Base-by-base conservation (phyloP, 2,329 filamentous ascomycete genomes). In the Cladosporium colombiae region DNA sequence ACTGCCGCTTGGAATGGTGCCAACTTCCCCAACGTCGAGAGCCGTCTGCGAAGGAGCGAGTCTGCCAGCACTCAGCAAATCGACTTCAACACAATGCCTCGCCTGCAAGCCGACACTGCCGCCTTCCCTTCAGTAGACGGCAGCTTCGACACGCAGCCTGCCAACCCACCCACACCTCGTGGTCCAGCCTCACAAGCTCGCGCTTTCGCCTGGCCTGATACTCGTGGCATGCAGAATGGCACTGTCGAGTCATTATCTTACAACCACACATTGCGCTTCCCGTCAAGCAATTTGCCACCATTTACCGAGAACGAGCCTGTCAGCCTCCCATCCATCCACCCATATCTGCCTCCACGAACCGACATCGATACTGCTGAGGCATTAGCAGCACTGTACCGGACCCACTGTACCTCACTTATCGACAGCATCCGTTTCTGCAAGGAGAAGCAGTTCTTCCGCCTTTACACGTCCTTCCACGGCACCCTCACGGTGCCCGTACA, bases 401-500 rank as follows among this genome's bases (percentile, higher is more conserved):
- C 94, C 2, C 94, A 98, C 76, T 97, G 93, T 77, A 97, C 95
- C 16, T 97, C 93, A 0, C 85, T 99, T 5, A 91, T 99, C 35
- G 95, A 99, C 78, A 94, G 92, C 72, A 93, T 99, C 68, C 91
- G 95, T 33, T 98, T 92, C 77, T 97, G 94, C 83, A 96, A 95
- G 75, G 92, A 97, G 78, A 96, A 97, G 80, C 94, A 93, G 7
- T 96, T 99, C 77, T 96, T 97, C 76, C 92, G 96, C 70, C 86
- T 97, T 18, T 97, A 96, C 76, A 93, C 91, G 6, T 95, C 94
- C 0, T 98, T 99, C 77, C 92, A 97, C 74, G 95, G 95, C 64
- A 98, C 93, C 1, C 86, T 99, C 73, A 99, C 95, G 0, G 96
- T 97, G 78, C 95, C 95, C 6, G 94, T 98, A 3, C 93, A 97